Evolutionary conservation across 139 green algal genomes (phyloP).

Genomic region (Micromonas pusilla): DNA sequence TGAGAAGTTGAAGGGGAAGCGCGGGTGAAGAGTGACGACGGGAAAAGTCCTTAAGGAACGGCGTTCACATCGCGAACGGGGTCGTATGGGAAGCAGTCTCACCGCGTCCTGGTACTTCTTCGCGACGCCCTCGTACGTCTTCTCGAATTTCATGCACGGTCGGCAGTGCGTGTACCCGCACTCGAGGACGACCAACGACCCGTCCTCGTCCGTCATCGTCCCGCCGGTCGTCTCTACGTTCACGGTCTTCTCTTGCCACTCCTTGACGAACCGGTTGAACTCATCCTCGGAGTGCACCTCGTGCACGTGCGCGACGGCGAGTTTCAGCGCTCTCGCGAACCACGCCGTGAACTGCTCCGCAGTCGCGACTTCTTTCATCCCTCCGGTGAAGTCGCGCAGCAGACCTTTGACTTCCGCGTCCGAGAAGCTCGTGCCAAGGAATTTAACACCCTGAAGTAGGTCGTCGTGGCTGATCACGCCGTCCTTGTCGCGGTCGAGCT

Average conservation of each 20-base stretch:
- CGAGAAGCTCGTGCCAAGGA: not conserved
- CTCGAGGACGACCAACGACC: not conserved
- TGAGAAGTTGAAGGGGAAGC: too few relatives aligned
- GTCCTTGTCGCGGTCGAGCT: slow-evolving; percentile 12
- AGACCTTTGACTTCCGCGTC: not conserved
- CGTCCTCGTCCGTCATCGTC: not conserved
- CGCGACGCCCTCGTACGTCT: slow-evolving; percentile 10
- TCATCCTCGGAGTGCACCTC: not conserved
- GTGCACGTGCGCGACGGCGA: not conserved
- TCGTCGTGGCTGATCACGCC: not conserved
- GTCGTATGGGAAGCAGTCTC: too few relatives aligned
- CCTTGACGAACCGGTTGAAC: not conserved
- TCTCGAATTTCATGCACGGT: slow-evolving; percentile 23
- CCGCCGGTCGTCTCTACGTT: too few relatives aligned
- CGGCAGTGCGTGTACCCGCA: slow-evolving; percentile 11
- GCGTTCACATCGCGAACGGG: too few relatives aligned
- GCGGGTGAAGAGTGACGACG: too few relatives aligned
- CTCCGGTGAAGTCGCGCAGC: not conserved
- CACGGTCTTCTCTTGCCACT: not conserved
- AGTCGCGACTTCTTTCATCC: not conserved
- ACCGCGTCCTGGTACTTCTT: not conserved
- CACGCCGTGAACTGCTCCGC: not conserved
- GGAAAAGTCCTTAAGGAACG: too few relatives aligned
- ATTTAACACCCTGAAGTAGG: not conserved
- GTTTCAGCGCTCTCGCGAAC: not conserved